These are phyloP conservation scores for Ogataea saltuana DNA, from an alignment of 805 yeast species.

Conservation along the genomic window DNA sequence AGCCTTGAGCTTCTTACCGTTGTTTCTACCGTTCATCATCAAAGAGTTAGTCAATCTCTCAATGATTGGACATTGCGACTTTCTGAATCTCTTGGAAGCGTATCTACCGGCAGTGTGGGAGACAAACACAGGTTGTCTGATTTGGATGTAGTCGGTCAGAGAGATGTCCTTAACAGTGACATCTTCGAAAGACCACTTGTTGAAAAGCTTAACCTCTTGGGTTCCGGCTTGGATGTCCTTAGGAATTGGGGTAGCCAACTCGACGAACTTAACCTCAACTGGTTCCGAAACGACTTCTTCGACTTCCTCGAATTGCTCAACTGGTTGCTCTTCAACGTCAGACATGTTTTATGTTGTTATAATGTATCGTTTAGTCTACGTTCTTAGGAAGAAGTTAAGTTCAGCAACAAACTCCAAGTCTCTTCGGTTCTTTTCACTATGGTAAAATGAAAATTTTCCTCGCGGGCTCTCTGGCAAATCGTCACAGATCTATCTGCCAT, in stretches of 20 bases:
- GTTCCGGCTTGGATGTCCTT: conserved; percentile 95
- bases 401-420: neutral
- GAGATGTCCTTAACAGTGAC: conserved; percentile 98
- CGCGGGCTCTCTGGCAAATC: neutral
- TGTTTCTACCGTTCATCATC: conserved; percentile 99
- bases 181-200: conserved; percentile 99
- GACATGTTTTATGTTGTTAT: conserved; percentile 56
- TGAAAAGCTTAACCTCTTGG: conserved; percentile 95
- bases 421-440: conserved; percentile 3
- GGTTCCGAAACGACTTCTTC: conserved; percentile 75
- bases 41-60: conserved; percentile 99
- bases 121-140: conserved; percentile 95
- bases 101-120: conserved; percentile 99
- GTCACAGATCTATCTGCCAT: neutral
- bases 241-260: conserved; percentile 95
- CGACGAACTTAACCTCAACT: conserved; percentile 73
- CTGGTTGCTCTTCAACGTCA: conserved; percentile 77
- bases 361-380: conserved; percentile 13
- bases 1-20: conserved; percentile 99
- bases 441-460: conserved; percentile 16
- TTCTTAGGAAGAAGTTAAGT: neutral
- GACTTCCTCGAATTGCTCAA: conserved; percentile 50
- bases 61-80: conserved; percentile 98
- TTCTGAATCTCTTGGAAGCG: conserved; percentile 99
- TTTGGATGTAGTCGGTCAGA: conserved; percentile 96